Percentiles rank a stretch among this genome's conserved stretches.
Conservation (phyloP, 2,329 filamentous ascomycete genomes). For the Alternaria burnsii region DNA sequence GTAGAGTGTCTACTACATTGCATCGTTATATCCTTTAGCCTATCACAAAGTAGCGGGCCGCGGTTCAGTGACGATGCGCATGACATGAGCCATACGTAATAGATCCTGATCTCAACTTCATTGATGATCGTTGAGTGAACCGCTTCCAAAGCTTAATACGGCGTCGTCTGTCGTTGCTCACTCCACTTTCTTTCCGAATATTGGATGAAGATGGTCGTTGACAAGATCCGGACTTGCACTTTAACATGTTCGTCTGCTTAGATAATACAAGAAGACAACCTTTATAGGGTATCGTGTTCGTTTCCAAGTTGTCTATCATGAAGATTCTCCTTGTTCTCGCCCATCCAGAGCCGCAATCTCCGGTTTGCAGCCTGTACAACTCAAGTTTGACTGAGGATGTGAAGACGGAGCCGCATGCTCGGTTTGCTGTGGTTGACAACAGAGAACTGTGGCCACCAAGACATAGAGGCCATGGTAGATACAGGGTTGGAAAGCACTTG, state of each 20-base stretch:
- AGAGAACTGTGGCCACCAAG: too few relatives aligned
- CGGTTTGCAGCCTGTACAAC: not conserved
- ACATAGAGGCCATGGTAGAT: too few relatives aligned
- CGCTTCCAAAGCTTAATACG: too few relatives aligned
- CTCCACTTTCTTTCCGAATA: not conserved
- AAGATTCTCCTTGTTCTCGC: not conserved
- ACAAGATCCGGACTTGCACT: not conserved
- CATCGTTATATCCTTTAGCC: not conserved
- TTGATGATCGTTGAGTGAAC: not conserved
- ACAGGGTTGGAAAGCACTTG: too few relatives aligned
- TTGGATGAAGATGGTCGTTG: not conserved
- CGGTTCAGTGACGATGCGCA: too few relatives aligned
- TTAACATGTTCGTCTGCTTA: not conserved
- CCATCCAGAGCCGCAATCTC: not conserved
- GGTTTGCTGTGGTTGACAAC: too few relatives aligned
- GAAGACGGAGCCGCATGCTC: too few relatives aligned
- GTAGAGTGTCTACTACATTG: not conserved
- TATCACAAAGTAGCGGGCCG: not conserved
- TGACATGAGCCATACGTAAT: too few relatives aligned
- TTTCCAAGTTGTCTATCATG: not conserved
- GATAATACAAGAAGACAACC: not conserved
- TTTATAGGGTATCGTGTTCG: not conserved
- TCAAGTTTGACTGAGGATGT: too few relatives aligned
- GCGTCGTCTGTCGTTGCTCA: not conserved
- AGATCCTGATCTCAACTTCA: not conserved